Conservation (phyloP, 1,284 basidiomycete genomes). For the Cutaneotrichosporon daszewskae region DNA sequence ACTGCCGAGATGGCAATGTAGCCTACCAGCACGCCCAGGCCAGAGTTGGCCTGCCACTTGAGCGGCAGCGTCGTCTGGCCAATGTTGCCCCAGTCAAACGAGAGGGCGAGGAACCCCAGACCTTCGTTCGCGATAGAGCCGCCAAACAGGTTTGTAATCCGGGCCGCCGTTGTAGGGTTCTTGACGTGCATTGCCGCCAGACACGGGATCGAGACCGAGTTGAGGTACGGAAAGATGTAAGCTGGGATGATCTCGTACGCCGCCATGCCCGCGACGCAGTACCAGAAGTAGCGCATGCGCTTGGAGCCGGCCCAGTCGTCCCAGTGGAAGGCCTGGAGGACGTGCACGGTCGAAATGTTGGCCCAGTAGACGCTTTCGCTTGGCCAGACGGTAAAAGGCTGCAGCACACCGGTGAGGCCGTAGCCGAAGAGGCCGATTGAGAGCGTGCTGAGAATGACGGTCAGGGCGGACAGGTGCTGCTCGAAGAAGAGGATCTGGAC, state of each 20-base stretch:
- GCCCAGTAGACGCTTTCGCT: conserved; percentile 43
- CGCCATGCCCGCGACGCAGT: conserved; percentile 28
- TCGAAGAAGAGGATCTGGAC: conserved; percentile 58
- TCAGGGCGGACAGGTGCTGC: conserved; percentile 55
- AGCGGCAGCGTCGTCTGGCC: conserved; percentile 27
- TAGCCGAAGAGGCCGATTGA: conserved; percentile 64
- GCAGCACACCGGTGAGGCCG: conserved; percentile 48
- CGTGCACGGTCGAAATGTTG: conserved; percentile 28
- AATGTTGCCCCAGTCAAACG: conserved; percentile 41
- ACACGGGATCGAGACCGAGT: conserved; percentile 42
- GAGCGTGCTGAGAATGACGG: conserved; percentile 60
- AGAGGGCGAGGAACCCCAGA: conserved; percentile 30
- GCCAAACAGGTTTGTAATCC: conserved; percentile 38
- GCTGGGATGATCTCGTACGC: conserved; percentile 47
- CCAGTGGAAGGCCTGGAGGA: conserved; percentile 35
- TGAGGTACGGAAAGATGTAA: conserved; percentile 48
- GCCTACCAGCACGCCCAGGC: conserved; percentile 26
- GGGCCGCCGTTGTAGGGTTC: conserved; percentile 6
- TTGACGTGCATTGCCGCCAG: conserved; percentile 55
- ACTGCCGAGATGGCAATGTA: conserved; percentile 24
- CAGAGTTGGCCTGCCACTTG: conserved; percentile 29
- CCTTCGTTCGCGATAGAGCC: conserved; percentile 28
- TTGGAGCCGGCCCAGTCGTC: conserved; percentile 50
- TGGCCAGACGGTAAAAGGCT: conserved; percentile 32
- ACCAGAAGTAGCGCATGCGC: conserved; percentile 59